Conservation (phyloP, 1,284 basidiomycete species). For the Apiotrichum montevideense region DNA sequence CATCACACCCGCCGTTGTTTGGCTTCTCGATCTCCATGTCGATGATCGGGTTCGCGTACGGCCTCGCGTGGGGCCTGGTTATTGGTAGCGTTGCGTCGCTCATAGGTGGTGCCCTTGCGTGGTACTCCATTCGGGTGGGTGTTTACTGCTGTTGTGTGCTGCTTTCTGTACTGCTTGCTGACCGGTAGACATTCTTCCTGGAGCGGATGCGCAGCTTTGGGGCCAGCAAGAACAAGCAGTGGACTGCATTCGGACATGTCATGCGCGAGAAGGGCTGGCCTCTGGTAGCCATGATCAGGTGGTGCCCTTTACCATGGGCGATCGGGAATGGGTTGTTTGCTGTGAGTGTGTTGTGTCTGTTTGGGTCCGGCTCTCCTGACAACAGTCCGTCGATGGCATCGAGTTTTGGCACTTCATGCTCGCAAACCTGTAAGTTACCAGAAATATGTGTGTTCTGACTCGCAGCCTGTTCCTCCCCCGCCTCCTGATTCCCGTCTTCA, state of each 20-base stretch:
- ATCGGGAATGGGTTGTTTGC: conserved; percentile 46
- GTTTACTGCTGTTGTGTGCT: too few relatives aligned
- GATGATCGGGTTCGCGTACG: conserved; percentile 45
- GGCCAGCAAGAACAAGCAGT: conserved; percentile 36
- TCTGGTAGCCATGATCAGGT: conserved; percentile 46
- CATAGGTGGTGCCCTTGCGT: conserved; percentile 36
- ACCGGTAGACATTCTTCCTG: conserved; percentile 42
- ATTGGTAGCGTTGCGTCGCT: conserved; percentile 34
- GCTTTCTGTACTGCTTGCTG: too few relatives aligned
- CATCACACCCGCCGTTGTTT: conserved; percentile 45
- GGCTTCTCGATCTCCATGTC: conserved; percentile 43
- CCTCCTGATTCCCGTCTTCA: conserved; percentile 43
- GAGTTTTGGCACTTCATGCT: conserved; percentile 43
- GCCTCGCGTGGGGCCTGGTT: conserved; percentile 40
- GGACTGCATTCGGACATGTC: conserved; percentile 46
- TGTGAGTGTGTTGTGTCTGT: conserved; percentile 21
- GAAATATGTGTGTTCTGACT: neutral
- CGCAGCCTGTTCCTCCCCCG: conserved; percentile 34
- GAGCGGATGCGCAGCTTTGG: conserved; percentile 33
- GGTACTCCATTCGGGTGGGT: conserved; percentile 41
- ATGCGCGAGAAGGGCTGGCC: conserved; percentile 43
- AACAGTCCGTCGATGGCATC: conserved; percentile 43
- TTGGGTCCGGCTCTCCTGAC: conserved; percentile 1
- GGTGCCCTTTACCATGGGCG: conserved; percentile 46
- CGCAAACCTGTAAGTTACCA: conserved; percentile 33